These are phyloP conservation scores for Gnomoniopsis smithogilvyi DNA, from an alignment of 2,329 filamentous ascomycete genomes.

Conservation along the genomic window DNA sequence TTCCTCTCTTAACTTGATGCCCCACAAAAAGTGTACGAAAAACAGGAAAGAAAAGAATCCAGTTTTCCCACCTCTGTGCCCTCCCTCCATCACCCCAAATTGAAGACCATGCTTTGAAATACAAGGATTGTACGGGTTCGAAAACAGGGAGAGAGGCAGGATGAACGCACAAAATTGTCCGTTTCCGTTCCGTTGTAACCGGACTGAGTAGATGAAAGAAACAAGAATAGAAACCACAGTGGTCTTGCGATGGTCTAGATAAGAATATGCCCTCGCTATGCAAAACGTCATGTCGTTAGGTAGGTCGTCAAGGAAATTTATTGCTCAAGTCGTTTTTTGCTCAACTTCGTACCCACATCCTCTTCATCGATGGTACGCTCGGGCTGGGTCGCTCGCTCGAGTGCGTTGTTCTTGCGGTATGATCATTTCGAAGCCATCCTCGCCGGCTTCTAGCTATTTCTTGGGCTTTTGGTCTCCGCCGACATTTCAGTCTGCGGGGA, in stretches of 20 bases:
- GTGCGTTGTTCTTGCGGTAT: no score
- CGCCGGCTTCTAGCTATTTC: not conserved
- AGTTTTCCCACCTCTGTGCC: not conserved
- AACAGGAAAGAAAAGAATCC: not conserved
- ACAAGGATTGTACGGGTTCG: not conserved
- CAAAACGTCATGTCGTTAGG: conserved; percentile 7
- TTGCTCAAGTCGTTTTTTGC: not conserved
- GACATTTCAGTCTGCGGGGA: no score
- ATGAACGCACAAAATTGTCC: not conserved
- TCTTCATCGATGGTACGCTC: not conserved
- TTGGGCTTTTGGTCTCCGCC: not conserved
- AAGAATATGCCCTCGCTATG: conserved; percentile 15
- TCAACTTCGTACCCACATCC: not conserved
- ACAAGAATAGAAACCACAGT: not conserved
- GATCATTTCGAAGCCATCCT: no score
- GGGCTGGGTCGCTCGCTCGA: no score
- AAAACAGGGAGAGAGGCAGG: not conserved
- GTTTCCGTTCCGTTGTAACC: conserved; percentile 5
- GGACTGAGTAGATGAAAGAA: not conserved
- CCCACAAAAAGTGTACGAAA: not conserved
- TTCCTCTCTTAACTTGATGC: not conserved
- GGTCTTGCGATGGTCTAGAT: conserved; percentile 11
- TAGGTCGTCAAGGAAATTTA: not conserved
- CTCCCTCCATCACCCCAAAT: not conserved
- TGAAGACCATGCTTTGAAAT: not conserved